Conservation (phyloP, 2,329 filamentous ascomycete species). For the Alternaria ethzedia region DNA sequence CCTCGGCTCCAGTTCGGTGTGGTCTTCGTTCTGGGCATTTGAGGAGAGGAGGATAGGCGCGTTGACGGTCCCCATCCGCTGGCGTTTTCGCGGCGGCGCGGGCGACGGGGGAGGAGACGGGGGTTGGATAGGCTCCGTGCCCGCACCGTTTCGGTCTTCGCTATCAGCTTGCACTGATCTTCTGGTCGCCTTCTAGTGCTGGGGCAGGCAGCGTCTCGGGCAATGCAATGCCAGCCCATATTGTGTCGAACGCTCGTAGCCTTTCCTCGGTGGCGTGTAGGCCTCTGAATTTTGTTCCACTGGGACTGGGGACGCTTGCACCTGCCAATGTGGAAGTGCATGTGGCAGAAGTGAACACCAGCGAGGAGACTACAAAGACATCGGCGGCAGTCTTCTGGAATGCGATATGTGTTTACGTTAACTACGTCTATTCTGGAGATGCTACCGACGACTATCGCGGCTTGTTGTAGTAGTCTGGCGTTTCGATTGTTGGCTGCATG, state of each 20-base stretch:
- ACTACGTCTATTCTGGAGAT: fast-evolving
- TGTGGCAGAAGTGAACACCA: neutral
- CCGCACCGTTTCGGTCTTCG: neutral
- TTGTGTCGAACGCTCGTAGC: neutral
- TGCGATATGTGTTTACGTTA: fast-evolving
- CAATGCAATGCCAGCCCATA: neutral
- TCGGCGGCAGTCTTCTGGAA: neutral
- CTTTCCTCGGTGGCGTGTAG: neutral
- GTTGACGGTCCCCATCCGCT: neutral
- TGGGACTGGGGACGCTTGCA: neutral
- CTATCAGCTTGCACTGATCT: neutral
- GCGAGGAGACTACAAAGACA: neutral
- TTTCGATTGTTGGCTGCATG: fast-evolving
- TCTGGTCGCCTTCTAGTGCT: neutral
- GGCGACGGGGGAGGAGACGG: neutral
- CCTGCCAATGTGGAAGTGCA: neutral
- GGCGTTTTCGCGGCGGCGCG: neutral
- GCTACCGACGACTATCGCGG: fast-evolving
- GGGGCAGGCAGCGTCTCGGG: neutral
- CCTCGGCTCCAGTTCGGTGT: neutral
- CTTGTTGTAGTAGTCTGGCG: neutral
- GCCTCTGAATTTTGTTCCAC: neutral
- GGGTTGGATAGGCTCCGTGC: neutral
- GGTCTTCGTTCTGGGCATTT: neutral
- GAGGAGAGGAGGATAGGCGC: fast-evolving